A percentile compares a stretch with the other conserved stretches of the same genome.
These are phyloP conservation scores for Aureobasidium melanogenum DNA, from an alignment of 2,329 filamentous ascomycete species.

Conservation along the genomic window DNA sequence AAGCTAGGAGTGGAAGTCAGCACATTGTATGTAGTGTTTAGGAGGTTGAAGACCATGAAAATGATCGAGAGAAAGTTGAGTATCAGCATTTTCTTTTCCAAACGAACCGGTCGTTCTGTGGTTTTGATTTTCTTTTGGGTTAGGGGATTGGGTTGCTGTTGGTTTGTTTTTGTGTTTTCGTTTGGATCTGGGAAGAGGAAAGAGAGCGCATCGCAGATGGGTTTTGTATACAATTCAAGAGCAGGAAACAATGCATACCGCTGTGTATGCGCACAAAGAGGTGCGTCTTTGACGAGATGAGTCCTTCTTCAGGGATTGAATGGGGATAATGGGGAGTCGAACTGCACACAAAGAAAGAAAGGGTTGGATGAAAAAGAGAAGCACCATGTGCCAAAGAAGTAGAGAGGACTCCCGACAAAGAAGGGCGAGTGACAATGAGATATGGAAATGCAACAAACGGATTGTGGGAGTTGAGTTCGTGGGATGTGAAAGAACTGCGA, in stretches of 20 bases:
- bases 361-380: background rate
- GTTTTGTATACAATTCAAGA: background rate
- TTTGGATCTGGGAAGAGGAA: background rate
- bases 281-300: background rate
- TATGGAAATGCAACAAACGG: background rate
- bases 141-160: background rate
- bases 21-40: background rate
- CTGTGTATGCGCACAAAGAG: background rate
- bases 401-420: background rate
- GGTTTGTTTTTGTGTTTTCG: slow-evolving; percentile 2
- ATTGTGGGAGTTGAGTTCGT: background rate
- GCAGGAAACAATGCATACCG: background rate
- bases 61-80: background rate
- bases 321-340: background rate
- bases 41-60: background rate
- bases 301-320: background rate
- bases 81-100: background rate
- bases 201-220: background rate
- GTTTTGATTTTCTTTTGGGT: background rate
- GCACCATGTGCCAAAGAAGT: background rate
- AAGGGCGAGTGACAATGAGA: background rate
- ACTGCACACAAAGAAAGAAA: background rate
- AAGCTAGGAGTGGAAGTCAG: background rate
- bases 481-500: background rate
- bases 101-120: background rate